Conservation (phyloP, 192 early-diverging fungal species). For the Coemansia sp. region DNA sequence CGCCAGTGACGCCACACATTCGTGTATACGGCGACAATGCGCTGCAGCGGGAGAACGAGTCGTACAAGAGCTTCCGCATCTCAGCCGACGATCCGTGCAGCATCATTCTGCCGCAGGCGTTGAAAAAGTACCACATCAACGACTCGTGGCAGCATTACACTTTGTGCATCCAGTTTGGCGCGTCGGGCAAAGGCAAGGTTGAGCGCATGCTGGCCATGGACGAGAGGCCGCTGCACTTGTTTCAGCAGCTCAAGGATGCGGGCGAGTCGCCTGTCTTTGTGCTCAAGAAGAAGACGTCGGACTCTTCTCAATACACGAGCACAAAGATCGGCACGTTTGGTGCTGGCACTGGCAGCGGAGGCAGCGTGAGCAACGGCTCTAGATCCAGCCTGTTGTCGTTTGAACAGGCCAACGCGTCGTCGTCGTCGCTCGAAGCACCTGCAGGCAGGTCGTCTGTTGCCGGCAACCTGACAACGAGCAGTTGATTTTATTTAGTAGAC, state of each 20-base stretch:
- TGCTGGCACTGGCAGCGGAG: slow-evolving; percentile 4
- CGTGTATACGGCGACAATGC: slow-evolving; percentile 82
- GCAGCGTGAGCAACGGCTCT: slow-evolving; percentile 33
- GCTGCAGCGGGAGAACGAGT: slow-evolving; percentile 63
- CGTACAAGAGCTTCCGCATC: slow-evolving; percentile 85
- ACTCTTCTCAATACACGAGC: slow-evolving; percentile 3
- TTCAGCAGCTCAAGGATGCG: slow-evolving; percentile 72
- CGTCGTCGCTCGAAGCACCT: slow-evolving; percentile 44
- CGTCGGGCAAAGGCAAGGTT: slow-evolving; percentile 56
- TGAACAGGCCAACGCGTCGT: slow-evolving; percentile 43
- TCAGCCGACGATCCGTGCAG: slow-evolving; percentile 78
- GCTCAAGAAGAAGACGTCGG: slow-evolving; percentile 59
- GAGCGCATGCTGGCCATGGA: slow-evolving; percentile 67
- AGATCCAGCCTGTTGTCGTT: slow-evolving; percentile 44
- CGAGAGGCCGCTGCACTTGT: slow-evolving; percentile 67
- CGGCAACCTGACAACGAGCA: slow-evolving; percentile 14
- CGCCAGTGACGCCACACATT: slow-evolving; percentile 59
- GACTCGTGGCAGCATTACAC: slow-evolving; percentile 86
- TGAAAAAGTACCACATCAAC: slow-evolving; percentile 89
- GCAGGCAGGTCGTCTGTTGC: slow-evolving; percentile 16
- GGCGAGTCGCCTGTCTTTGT: slow-evolving; percentile 73
- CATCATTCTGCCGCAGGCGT: slow-evolving; percentile 78
- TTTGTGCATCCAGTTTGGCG: slow-evolving; percentile 75
- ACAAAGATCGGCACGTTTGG: slow-evolving; percentile 2
- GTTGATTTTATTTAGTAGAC: slow-evolving; percentile 4